Conservation (phyloP, 768 basidiomycete genomes). For the Megacollybia marginata region DNA sequence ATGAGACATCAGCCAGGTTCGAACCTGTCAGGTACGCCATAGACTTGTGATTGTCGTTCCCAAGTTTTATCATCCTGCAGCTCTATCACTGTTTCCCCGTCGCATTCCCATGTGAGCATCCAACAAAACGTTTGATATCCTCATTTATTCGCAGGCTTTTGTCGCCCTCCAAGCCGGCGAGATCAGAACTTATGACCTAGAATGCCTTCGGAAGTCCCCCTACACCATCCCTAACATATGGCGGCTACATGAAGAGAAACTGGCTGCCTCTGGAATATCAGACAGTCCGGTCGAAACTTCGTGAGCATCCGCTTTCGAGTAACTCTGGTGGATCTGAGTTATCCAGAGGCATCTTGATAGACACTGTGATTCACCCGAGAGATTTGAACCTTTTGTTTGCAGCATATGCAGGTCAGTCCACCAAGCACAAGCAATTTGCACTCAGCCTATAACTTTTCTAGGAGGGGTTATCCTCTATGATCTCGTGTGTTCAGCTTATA, state of each 20-base stretch:
- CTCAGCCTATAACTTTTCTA: conserved; percentile 15
- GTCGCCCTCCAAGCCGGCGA: conserved; percentile 44
- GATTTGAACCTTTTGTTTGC: conserved; percentile 67
- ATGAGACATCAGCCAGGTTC: conserved; percentile 40
- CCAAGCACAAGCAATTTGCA: neutral
- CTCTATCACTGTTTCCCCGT: conserved; percentile 56
- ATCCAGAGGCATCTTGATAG: conserved; percentile 44
- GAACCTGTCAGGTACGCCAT: conserved; percentile 40
- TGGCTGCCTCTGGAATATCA: conserved; percentile 31
- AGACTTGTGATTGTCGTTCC: too few species aligned
- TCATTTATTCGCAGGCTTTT: conserved; percentile 30
- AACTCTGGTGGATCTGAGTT: conserved; percentile 7
- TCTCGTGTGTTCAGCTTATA: conserved; percentile 31
- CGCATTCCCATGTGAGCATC: conserved; percentile 62
- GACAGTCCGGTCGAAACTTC: conserved; percentile 22
- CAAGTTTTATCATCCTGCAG: conserved; percentile 23
- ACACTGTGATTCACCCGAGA: conserved; percentile 61
- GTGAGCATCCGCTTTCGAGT: conserved; percentile 18
- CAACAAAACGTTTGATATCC: conserved; percentile 9
- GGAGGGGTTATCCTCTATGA: conserved; percentile 57
- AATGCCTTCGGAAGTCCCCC: conserved; percentile 55
- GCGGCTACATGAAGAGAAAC: conserved; percentile 60
- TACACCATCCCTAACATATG: conserved; percentile 73
- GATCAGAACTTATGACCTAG: conserved; percentile 71
- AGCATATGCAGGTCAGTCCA: conserved; percentile 59